Base-by-base conservation (phyloP, 805 yeast genomes). In the Lipomyces orientalis region DNA sequence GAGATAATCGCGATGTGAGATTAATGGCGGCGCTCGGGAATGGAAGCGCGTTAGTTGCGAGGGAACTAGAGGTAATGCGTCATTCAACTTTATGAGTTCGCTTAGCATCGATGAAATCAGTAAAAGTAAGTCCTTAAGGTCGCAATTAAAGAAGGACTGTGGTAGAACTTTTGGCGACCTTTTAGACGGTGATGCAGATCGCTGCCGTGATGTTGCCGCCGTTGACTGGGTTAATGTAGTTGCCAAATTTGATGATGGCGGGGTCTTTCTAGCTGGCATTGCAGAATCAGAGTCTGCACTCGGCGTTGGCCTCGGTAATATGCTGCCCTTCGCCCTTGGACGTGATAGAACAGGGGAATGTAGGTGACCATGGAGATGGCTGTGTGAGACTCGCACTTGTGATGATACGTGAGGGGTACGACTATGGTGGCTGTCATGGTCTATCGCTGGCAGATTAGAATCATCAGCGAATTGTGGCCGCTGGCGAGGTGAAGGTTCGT, bases 11-110 rank as follows among this genome's bases (percentile, higher is more conserved):
- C 85, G 85, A 16, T 93, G 86, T 5, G 97, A 89, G 56, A 94
- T 94, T 19, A 85, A 85, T 0, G 99, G 98, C 2, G 98, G 97
- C 0, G 94, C 88, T 69, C 98, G 84, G 3, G 98, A 93, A 77
- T 94, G 99, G 77, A 94, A 94, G 71, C 98, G 81, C 0, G 99
- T 94, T 62, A 95, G 82, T 35, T 77, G 75, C 22, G 76, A 76
- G 8, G 78, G 75, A 63, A 71, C 78, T 65, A 76, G 79, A 54
- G 83, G 81, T 31, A 74, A 73, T 35, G 74, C 80, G 79, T 94
- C 98, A 76, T 94, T 94, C 43, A 91, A 83, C 31, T 81, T 78
- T 14, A 93, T 91, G 31, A 94, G 83, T 54, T 91, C 90, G 58
- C 86, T 83, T 34, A 95, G 80, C 95, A 93, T 91, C 63, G 97